These are phyloP conservation scores for Helminthosporium solani DNA, from an alignment of 2,329 filamentous ascomycete species.

Conservation along the genomic window DNA sequence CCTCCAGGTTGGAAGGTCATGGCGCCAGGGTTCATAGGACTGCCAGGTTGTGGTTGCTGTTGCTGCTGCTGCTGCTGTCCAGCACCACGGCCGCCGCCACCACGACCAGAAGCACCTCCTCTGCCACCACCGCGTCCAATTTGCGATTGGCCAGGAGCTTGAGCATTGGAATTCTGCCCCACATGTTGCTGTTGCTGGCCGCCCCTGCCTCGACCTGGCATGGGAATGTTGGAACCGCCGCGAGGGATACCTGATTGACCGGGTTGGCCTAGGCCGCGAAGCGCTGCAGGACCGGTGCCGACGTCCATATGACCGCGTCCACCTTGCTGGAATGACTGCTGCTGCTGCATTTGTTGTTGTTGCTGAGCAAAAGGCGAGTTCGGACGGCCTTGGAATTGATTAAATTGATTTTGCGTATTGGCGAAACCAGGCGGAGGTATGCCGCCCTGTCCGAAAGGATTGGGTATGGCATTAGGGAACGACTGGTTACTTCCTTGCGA, in stretches of 20 bases:
- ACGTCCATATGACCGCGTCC: constrained; percentile 19
- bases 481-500: constrained; percentile 11
- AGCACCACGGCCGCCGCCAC: constrained; percentile 24
- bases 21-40: constrained; percentile 39
- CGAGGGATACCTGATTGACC: constrained; percentile 33
- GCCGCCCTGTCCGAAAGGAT: constrained; percentile 13
- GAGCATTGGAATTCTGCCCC: constrained; percentile 4
- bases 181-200: constrained; percentile 18
- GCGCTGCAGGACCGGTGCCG: constrained; percentile 32
- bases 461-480: constrained; percentile 15
- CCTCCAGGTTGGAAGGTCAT: constrained; percentile 26
- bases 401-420: not conserved
- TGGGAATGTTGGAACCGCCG: constrained; percentile 33
- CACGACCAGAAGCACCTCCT: constrained; percentile 28
- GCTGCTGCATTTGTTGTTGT: constrained; percentile 21
- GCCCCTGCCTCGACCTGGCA: constrained; percentile 27
- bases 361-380: constrained; percentile 27
- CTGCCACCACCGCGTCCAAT: constrained; percentile 32
- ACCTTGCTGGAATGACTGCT: constrained; percentile 17
- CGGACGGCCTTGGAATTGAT: constrained; percentile 8
- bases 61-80: too few species aligned
- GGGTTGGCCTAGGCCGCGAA: constrained; percentile 27
- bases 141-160: constrained; percentile 18
- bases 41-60: constrained; percentile 19
- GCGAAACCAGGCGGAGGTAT: constrained; percentile 30